phyloP scores from a whole-genome alignment of 805 yeast genomes.

The Yarrowia bubula region DNA sequence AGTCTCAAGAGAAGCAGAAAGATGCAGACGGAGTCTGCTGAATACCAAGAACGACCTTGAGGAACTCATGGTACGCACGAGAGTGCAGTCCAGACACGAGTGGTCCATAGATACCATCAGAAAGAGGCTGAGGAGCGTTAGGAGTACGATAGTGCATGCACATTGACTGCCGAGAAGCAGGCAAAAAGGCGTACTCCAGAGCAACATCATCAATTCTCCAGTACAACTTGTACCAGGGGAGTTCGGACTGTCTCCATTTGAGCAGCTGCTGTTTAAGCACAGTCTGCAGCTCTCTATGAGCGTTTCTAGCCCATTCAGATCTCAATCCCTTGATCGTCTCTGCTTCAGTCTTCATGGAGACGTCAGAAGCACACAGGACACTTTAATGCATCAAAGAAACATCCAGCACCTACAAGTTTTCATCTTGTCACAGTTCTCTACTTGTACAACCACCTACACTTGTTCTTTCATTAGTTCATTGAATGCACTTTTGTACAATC shows the following conservation, averaged over 20 bases:
- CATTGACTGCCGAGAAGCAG: conserved; percentile 34
- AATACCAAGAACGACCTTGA: conserved; percentile 35
- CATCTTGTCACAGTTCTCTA: no score
- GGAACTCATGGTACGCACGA: conserved; percentile 30
- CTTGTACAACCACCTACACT: no score
- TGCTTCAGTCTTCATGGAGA: conserved; percentile 28
- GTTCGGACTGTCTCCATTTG: conserved; percentile 26
- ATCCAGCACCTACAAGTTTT: no score
- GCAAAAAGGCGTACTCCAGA: conserved; percentile 34
- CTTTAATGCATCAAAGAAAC: no score
- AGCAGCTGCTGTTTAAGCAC: conserved; percentile 36
- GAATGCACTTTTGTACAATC: no score
- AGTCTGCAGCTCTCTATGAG: conserved; percentile 43
- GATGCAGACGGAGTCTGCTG: no score
- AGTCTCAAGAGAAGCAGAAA: no score
- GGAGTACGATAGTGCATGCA: conserved; percentile 30
- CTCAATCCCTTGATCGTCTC: conserved; percentile 31
- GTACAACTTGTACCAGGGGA: conserved; percentile 44
- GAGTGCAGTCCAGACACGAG: conserved; percentile 36
- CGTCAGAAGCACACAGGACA: conserved; percentile 22
- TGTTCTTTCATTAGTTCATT: no score
- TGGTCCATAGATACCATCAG: neutral
- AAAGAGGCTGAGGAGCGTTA: neutral
- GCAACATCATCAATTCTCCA: conserved; percentile 41
- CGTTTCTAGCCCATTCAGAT: conserved; percentile 39